Conservation (phyloP, 352 stramenopile species). For the Phytophthora hibernalis region DNA sequence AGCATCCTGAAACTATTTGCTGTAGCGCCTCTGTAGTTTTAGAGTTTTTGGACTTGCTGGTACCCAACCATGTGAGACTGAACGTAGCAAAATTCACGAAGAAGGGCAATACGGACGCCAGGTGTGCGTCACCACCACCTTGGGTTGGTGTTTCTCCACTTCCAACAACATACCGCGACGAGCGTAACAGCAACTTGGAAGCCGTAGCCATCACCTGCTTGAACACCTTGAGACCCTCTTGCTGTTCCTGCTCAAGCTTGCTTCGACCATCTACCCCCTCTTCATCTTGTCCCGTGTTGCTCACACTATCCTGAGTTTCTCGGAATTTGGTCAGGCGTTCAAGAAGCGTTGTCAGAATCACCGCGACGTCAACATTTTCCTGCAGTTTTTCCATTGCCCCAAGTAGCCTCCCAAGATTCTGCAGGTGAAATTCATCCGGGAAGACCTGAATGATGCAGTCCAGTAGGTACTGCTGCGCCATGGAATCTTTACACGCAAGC, state of each 20-base stretch:
- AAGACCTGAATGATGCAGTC: conserved; percentile 99
- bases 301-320: conserved; percentile 36
- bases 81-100: conserved; percentile 67
- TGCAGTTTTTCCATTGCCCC: conserved; percentile 86
- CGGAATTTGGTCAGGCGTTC: conserved; percentile 94
- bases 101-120: conserved; percentile 46
- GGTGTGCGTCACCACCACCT: conserved; percentile 12
- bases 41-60: conserved; percentile 5
- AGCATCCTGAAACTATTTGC: conserved; percentile 38
- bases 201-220: conserved; percentile 30
- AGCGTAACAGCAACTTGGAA: conserved; percentile 34
- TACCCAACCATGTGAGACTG: conserved; percentile 44
- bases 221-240: conserved; percentile 27
- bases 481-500: conserved; percentile 94
- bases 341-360: conserved; percentile 94
- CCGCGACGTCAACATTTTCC: conserved; percentile 91
- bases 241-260: conserved; percentile 25
- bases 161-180: conserved; percentile 22
- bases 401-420: conserved; percentile 94
- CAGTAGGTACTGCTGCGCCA: conserved; percentile 98
- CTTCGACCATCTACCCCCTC: conserved; percentile 15
- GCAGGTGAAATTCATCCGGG: conserved; percentile 97
- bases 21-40: conserved; percentile 34
- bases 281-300: conserved; percentile 21
- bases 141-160: conserved; percentile 9